phyloP scores from a whole-genome alignment of 352 stramenopile species.

The Phytopythium chamaehyphon region DNA sequence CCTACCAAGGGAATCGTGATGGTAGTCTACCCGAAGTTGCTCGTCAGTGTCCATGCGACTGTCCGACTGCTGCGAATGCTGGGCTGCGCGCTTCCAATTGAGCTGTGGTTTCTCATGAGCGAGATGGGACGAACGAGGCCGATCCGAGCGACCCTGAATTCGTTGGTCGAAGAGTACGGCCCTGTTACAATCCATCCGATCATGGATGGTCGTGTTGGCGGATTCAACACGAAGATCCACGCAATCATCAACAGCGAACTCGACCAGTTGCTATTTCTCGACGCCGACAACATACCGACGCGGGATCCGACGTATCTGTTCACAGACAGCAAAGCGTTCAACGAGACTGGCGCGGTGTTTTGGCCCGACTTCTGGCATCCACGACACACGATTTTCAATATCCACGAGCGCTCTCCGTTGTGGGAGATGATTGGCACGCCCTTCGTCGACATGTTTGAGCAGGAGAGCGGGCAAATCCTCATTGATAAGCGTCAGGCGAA shows the following conservation, averaged over 20 bases:
- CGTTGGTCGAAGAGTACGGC: constrained; percentile 14
- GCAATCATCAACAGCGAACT: constrained; percentile 34
- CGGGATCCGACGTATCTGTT: constrained; percentile 54
- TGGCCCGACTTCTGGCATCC: constrained; percentile 58
- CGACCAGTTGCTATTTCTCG: constrained; percentile 38
- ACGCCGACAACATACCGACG: constrained; percentile 52
- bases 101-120: constrained; percentile 46
- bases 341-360: constrained; percentile 37
- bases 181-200: constrained; percentile 26
- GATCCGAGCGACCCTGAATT: neutral
- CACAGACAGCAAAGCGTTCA: constrained; percentile 21
- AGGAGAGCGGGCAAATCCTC: constrained; percentile 46
- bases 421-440: constrained; percentile 43
- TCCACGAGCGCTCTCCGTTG: constrained; percentile 37
- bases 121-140: constrained; percentile 24
- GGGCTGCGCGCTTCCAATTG: constrained; percentile 46
- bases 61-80: constrained; percentile 32
- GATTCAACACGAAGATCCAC: constrained; percentile 53
- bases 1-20: constrained; percentile 37
- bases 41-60: constrained; percentile 36
- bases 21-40: constrained; percentile 49
- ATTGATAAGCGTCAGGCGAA: constrained; percentile 26
- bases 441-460: constrained; percentile 48
- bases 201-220: constrained; percentile 13
- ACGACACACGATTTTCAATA: constrained; percentile 60